Base-by-base conservation (phyloP, 2,329 filamentous ascomycete species). In the Hirsutella minnesotensis region DNA sequence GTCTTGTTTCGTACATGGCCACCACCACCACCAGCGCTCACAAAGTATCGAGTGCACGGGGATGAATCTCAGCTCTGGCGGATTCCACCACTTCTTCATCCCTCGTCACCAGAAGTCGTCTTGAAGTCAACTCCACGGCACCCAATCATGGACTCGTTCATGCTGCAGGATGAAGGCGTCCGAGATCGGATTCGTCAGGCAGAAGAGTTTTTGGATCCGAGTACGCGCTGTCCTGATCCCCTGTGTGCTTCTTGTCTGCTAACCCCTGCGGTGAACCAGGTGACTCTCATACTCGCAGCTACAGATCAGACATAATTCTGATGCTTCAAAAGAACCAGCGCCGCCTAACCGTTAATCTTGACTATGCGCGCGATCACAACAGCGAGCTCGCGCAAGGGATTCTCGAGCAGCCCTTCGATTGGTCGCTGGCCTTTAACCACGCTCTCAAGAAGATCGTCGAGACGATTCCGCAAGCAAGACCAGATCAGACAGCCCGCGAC, bases 141-240 rank as follows among this genome's bases (percentile, higher is more conserved):
- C 3, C 20, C 33, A 16, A 65, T 47, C 49, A 88, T 92, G 84
- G 83, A 88, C 53, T 75, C 71, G 47, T 69, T 78, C 52, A 79
- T 83, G 67, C 77, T 94, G 55, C 79, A 83, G 63, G 89, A 95
- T 72, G 86, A 92, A 64, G 86, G 83, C 51, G 80, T 83, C 54
- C 77, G 79, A 54, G 82, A 94, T 67, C 86, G 88, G 56, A 79
- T 95, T 61, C 83, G 87, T 55, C 79, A 83, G 50, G 88, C 87
- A n/a, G 77, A 83, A 55, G 89, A 95, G 62, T 95, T 96, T 58
- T 78, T 96, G 36, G 90, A 95, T 69, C 90, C 90, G 47, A 81
- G 88, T 95, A 75, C 56, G 81, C 38, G 29, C 21, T 13, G 8
- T 38, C 10, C 16, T 30, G 21, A 20, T 4, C n/a, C 35, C 33